These are phyloP conservation scores for Clonostachys byssicola DNA, from an alignment of 2,329 filamentous ascomycete species.

Conservation along the genomic window DNA sequence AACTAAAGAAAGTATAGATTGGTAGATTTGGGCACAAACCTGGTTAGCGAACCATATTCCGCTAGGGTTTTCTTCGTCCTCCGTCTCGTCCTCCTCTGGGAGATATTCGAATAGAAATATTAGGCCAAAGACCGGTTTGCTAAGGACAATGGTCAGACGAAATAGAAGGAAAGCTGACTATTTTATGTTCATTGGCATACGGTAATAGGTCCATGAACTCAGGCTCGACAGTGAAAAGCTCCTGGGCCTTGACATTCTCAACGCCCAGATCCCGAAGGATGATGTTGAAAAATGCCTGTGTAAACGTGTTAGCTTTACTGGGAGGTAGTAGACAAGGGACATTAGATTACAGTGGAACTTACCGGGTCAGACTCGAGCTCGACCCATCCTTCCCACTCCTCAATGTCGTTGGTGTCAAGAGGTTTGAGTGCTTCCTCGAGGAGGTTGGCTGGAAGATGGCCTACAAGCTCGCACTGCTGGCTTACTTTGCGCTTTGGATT, in stretches of 20 bases:
- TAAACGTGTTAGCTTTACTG: background rate
- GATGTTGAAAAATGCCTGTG: conserved; percentile 76
- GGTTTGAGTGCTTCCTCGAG: conserved; percentile 41
- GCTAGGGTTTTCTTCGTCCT: conserved; percentile 49
- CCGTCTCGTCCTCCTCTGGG: conserved; percentile 43
- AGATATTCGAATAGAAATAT: conserved; percentile 81
- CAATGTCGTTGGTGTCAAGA: conserved; percentile 45
- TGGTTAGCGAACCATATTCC: conserved; percentile 94
- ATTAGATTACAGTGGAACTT: conserved; percentile 18
- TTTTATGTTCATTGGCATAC: conserved; percentile 30
- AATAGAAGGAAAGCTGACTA: background rate
- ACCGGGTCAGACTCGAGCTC: conserved; percentile 91
- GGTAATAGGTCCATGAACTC: conserved; percentile 58
- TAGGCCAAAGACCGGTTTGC: conserved; percentile 72
- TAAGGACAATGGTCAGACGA: background rate
- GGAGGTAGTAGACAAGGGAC: background rate
- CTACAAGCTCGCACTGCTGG: conserved; percentile 14
- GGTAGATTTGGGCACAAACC: conserved; percentile 31
- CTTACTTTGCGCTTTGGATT: conserved; percentile 41
- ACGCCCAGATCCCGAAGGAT: conserved; percentile 80
- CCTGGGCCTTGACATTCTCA: conserved; percentile 66
- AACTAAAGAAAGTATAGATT: background rate
- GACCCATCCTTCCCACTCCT: conserved; percentile 68
- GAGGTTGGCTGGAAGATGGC: conserved; percentile 8
- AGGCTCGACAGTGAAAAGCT: conserved; percentile 71